phyloP scores from a whole-genome alignment of 1,139 yeast species.

The Trichomonascaceae sp. region DNA sequence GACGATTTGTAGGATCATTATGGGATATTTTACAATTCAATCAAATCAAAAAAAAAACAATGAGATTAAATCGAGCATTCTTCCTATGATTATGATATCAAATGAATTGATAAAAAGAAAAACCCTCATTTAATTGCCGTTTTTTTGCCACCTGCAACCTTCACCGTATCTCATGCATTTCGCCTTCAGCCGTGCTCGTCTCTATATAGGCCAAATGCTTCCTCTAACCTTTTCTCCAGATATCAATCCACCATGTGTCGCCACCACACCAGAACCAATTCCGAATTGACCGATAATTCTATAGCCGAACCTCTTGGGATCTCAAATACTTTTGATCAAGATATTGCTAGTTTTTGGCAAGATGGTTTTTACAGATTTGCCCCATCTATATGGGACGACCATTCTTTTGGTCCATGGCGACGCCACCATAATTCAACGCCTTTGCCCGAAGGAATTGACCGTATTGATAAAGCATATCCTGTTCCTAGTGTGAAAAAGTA shows the following conservation, averaged over 20 bases:
- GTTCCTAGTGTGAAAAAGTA: conserved; percentile 59
- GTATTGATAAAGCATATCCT: conserved; percentile 35
- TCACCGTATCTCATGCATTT: neutral
- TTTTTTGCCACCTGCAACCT: too few species aligned
- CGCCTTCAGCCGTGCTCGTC: neutral
- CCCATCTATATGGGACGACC: neutral
- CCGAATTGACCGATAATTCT: neutral
- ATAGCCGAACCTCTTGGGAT: neutral
- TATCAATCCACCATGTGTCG: neutral
- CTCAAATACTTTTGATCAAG: neutral
- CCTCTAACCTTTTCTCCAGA: neutral
- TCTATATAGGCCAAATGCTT: neutral
- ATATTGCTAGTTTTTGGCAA: neutral
- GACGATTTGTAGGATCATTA: conserved; percentile 37
- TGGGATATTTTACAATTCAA: neutral
- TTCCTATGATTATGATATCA: neutral
- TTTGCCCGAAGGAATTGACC: conserved; percentile 2
- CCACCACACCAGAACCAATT: neutral
- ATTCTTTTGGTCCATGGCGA: neutral
- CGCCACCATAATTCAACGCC: neutral
- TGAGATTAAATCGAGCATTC: neutral
- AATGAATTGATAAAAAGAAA: too few species aligned
- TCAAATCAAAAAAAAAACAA: neutral
- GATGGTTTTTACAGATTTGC: neutral
- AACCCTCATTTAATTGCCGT: too few species aligned